These are phyloP conservation scores for Tricholomella constricta DNA, from an alignment of 768 basidiomycete species.

Conservation along the genomic window DNA sequence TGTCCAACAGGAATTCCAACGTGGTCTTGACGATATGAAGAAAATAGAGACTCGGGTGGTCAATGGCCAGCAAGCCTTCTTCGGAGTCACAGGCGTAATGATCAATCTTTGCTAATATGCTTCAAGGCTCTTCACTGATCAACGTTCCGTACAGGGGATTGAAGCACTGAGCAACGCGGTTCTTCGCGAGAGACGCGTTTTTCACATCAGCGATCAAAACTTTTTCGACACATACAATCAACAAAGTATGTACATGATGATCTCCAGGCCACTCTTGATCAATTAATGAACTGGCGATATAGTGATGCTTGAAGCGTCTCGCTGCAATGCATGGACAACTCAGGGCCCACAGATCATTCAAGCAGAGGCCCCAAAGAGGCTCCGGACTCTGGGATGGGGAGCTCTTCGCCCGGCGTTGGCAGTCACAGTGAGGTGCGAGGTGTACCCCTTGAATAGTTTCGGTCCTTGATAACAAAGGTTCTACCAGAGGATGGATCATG, in stretches of 20 bases:
- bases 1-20: not conserved
- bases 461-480: too few relatives aligned
- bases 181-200: constrained; percentile 40
- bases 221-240: constrained; percentile 37
- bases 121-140: not conserved
- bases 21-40: constrained; percentile 1
- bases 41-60: not conserved
- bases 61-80: not conserved
- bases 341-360: constrained; percentile 34
- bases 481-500: constrained; percentile 46
- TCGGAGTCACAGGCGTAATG: constrained; percentile 1
- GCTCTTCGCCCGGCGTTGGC: constrained; percentile 37
- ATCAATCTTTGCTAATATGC: not conserved
- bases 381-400: constrained; percentile 29
- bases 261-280: not conserved
- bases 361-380: constrained; percentile 32
- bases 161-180: constrained; percentile 31
- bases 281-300: not conserved
- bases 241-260: constrained; percentile 33
- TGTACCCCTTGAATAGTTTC: too few relatives aligned
- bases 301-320: constrained; percentile 32
- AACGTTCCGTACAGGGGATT: not conserved
- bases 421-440: constrained; percentile 37
- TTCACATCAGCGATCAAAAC: constrained; percentile 33
- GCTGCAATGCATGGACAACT: constrained; percentile 31